Percentiles rank a stretch among this genome's conserved stretches.
These are phyloP conservation scores for Senecio squalidus DNA, from an alignment of 140 eudicot species.

Conservation along the genomic window DNA sequence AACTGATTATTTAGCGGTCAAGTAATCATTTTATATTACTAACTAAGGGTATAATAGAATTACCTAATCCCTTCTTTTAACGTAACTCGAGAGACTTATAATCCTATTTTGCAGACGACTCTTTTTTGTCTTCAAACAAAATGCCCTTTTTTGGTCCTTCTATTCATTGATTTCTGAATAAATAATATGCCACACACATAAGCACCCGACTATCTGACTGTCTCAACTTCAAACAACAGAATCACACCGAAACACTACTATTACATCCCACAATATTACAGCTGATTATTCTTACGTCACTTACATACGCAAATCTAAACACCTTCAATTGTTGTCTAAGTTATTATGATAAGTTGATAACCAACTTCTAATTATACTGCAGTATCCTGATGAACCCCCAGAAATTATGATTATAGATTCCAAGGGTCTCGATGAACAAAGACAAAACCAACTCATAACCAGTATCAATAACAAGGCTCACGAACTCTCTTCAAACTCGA, in stretches of 20 bases:
- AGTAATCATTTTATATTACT: no score
- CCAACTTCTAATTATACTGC: slow-evolving; percentile 19
- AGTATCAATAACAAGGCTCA: slow-evolving; percentile 46
- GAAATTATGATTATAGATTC: slow-evolving; percentile 57
- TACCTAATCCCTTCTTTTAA: not conserved
- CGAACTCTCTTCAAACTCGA: slow-evolving; percentile 64
- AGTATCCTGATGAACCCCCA: slow-evolving; percentile 92
- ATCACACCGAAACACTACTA: not conserved
- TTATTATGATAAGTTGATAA: not conserved
- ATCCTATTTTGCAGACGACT: not conserved
- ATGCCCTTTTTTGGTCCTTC: not conserved
- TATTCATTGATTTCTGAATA: not conserved
- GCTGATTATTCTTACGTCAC: not conserved
- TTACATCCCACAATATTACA: not conserved
- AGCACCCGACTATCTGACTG: no score
- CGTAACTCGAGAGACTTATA: not conserved
- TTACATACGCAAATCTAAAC: not conserved
- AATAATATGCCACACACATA: no score
- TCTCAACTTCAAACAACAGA: no score
- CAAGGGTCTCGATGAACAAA: slow-evolving; percentile 82
- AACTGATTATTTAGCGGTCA: not conserved
- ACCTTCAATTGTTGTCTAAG: not conserved
- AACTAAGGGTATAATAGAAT: not conserved
- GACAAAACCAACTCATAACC: slow-evolving; percentile 45
- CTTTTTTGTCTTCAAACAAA: not conserved